Evolutionary conservation across 2,329 filamentous ascomycete species (phyloP).

Genomic region (Diaporthe citriasiana): DNA sequence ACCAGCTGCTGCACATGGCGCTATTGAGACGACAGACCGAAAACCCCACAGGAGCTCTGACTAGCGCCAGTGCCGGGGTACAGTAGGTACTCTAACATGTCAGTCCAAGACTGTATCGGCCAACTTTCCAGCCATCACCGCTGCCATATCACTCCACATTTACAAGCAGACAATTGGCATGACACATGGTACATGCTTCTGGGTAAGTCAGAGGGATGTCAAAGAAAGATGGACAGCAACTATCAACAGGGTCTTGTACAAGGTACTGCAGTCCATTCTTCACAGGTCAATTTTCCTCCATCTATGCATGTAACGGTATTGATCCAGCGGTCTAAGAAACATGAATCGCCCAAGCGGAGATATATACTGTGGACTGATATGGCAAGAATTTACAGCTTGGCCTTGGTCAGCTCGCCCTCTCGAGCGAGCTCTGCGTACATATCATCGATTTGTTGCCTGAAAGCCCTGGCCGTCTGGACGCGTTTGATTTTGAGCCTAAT

Average conservation of each 20-base stretch:
- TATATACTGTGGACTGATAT: background rate
- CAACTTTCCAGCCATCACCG: background rate
- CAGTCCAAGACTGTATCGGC: background rate
- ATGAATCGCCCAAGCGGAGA: background rate
- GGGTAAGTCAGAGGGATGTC: background rate
- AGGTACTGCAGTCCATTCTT: background rate
- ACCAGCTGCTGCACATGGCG: background rate
- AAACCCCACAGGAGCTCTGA: background rate
- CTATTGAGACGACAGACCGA: constrained; percentile 20
- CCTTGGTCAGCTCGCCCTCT: constrained; percentile 53
- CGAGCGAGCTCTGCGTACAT: constrained; percentile 70
- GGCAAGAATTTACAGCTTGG: constrained; percentile 58
- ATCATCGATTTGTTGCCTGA: constrained; percentile 65
- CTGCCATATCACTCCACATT: background rate
- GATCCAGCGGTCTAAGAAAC: background rate
- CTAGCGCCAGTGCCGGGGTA: background rate
- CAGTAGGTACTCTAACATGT: background rate
- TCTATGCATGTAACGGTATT: background rate
- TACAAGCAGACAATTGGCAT: background rate
- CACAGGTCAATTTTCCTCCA: background rate
- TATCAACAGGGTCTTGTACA: background rate
- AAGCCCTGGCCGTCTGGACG: constrained; percentile 67
- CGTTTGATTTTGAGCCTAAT: constrained; percentile 72
- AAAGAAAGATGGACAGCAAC: background rate
- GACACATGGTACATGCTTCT: background rate